Evolutionary conservation across 768 basidiomycete genomes (phyloP), one percentile per base, ranked within the genome.

Genomic region (Auriscalpium orientale): DNA sequence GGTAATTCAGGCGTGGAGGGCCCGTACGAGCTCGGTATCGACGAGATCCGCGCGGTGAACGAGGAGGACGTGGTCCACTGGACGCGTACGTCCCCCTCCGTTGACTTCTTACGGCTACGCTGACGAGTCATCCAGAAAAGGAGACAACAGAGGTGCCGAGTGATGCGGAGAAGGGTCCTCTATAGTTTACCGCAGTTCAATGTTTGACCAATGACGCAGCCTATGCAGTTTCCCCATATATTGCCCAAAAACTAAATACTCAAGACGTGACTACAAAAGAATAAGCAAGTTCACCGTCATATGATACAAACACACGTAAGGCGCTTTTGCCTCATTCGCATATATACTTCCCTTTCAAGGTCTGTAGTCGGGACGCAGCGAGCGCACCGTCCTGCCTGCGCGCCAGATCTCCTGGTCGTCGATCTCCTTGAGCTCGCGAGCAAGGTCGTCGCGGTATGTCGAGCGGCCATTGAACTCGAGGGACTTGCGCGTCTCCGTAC

Each of bases 341-440:
- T 28, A 28, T 43, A 8, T 18, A 4, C 40, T 18, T 43, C 40
- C 13, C 8, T 15, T 15, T 43, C 40, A 43, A 43, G 40, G 40
- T 8, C 9, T 43, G 40, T 43, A 43, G 40, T 43, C 40, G 15
- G 40, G 40, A 18, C 40, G 40, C 40, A 43, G 40, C 40, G 40
- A 43, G 13, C 40, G 40, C 3, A 43, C 40, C 40, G 40, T 43
- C 80, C 57, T 68, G 82, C 87, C 94, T 61, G 95, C 95, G 58
- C 92, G 79, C 95, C 95, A 98, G 72, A 98, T 98, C 79, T 98
- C 95, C 75, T 98, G 95, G 73, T 92, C 84, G 75, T 98, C 86
- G 67, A 99, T 98, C 72, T 90, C 92, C 68, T 82, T 86, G 57
- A 95, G 81, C 74, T 98, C 95, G 77, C 83, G 87, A 61, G 86